These are phyloP conservation scores for Kodamaea arcana DNA, from an alignment of 1,139 yeast genomes.

Conservation along the genomic window DNA sequence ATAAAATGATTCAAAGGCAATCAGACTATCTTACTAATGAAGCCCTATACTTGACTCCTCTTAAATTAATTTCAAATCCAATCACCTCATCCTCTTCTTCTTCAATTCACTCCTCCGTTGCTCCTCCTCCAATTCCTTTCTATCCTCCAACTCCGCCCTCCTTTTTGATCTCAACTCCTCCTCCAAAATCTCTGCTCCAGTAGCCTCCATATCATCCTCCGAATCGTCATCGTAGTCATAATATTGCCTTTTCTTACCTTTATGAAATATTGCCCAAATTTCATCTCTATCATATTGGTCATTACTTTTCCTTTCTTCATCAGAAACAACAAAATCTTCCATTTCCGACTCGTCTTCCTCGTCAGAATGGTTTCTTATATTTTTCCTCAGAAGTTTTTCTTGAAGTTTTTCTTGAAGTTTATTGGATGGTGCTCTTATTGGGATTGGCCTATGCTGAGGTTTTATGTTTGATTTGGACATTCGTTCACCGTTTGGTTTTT, in stretches of 20 bases:
- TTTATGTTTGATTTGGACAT: background rate
- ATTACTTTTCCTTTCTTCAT: conserved; percentile 40
- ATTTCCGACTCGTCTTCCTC: conserved; percentile 23
- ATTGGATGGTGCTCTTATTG: conserved; percentile 22
- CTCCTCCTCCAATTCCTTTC: conserved; percentile 56
- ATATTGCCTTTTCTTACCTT: conserved; percentile 50
- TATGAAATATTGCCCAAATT: conserved; percentile 81
- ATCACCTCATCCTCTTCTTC: conserved; percentile 10
- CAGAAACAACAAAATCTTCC: conserved; percentile 54
- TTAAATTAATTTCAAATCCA: too few relatives aligned
- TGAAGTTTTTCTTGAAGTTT: conserved; percentile 26
- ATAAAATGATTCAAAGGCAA: too few relatives aligned
- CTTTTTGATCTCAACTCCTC: conserved; percentile 70
- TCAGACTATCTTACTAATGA: too few relatives aligned
- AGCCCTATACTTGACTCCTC: too few relatives aligned
- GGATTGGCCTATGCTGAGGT: conserved; percentile 17
- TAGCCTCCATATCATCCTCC: conserved; percentile 85
- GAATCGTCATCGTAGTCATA: conserved; percentile 46
- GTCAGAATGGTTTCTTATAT: too few relatives aligned
- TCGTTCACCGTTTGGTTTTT: background rate
- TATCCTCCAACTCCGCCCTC: conserved; percentile 62
- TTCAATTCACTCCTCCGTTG: conserved; percentile 28
- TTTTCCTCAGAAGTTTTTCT: conserved; percentile 1
- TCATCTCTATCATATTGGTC: conserved; percentile 73
- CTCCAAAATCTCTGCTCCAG: conserved; percentile 78